These are phyloP conservation scores for Blastobotrys niveus DNA, from an alignment of 1,139 yeast genomes.

Conservation along the genomic window DNA sequence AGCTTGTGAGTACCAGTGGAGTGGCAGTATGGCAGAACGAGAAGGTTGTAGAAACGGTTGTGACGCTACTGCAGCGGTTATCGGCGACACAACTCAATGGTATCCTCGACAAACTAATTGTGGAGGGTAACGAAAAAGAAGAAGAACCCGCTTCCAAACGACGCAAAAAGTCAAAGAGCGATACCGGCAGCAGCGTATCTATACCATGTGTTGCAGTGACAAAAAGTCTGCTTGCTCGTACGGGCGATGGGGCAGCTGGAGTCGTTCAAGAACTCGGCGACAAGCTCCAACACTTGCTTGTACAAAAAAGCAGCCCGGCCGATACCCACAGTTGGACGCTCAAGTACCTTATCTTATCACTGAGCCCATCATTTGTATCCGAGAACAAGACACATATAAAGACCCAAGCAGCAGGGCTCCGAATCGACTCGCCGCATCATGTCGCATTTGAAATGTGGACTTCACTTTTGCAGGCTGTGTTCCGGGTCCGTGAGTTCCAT, in stretches of 20 bases:
- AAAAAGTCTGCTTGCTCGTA: slow-evolving; percentile 9
- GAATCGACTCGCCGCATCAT: slow-evolving; percentile 12
- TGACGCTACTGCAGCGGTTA: slow-evolving; percentile 17
- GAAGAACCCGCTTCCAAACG: too few species aligned
- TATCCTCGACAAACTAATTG: slow-evolving; percentile 13
- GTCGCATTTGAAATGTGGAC: slow-evolving; percentile 16
- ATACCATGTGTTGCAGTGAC: slow-evolving; percentile 9
- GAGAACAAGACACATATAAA: background rate
- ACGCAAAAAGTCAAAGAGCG: slow-evolving; percentile 4
- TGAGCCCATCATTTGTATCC: slow-evolving; percentile 6
- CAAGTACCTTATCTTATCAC: slow-evolving; percentile 17
- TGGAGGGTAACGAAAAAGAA: background rate
- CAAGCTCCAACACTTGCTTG: slow-evolving; percentile 5
- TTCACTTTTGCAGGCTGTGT: slow-evolving; percentile 19
- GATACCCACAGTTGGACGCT: slow-evolving; percentile 15
- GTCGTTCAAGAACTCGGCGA: too few species aligned
- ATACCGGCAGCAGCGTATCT: background rate
- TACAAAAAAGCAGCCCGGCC: background rate
- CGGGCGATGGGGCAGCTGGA: too few species aligned
- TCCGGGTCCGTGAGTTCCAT: slow-evolving; percentile 23
- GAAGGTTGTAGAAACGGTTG: slow-evolving; percentile 15
- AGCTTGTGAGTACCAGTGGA: slow-evolving; percentile 15
- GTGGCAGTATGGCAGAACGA: slow-evolving; percentile 19
- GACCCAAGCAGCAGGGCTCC: slow-evolving; percentile 16
- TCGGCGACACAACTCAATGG: slow-evolving; percentile 22